Conservation (phyloP, 352 stramenopile species). For the Globisporangium carolinianum region DNA sequence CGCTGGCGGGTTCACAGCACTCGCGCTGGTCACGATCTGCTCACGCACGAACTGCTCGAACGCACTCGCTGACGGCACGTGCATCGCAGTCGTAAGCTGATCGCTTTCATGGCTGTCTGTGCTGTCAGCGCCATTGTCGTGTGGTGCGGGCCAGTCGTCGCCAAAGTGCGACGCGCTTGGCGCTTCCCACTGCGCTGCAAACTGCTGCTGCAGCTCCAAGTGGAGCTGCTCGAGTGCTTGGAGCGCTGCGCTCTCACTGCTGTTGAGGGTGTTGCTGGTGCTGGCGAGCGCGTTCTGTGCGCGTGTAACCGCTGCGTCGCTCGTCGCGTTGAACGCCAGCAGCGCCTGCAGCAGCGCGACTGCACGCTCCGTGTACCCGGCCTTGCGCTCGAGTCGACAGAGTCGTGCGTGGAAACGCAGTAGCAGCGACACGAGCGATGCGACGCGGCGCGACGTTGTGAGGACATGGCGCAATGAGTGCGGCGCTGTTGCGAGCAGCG, state of each 20-base stretch:
- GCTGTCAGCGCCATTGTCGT: neutral
- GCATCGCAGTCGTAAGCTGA: neutral
- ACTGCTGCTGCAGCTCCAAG: constrained; percentile 18
- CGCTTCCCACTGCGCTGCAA: constrained; percentile 26
- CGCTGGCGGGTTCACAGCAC: constrained; percentile 27
- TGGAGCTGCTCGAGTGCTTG: neutral
- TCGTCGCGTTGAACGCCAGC: constrained; percentile 35
- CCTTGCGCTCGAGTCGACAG: constrained; percentile 42
- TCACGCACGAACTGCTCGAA: constrained; percentile 18
- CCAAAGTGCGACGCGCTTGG: constrained; percentile 19
- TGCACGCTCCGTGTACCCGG: constrained; percentile 52
- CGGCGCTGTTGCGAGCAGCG: constrained; percentile 11
- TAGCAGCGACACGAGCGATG: constrained; percentile 7
- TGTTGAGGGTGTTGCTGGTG: neutral
- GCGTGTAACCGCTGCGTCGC: neutral
- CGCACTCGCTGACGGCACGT: constrained; percentile 5
- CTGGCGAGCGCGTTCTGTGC: too few species aligned
- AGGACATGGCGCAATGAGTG: too few species aligned
- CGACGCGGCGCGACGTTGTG: too few species aligned
- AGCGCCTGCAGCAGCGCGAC: constrained; percentile 66
- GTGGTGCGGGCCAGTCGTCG: constrained; percentile 7
- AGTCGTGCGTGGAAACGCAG: constrained; percentile 46
- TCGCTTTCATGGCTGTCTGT: neutral
- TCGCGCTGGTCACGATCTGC: constrained; percentile 10
- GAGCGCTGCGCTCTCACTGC: neutral